Base-by-base conservation (phyloP, 371 early-diverging fungal species). In the Phascolomyces articulosus region DNA sequence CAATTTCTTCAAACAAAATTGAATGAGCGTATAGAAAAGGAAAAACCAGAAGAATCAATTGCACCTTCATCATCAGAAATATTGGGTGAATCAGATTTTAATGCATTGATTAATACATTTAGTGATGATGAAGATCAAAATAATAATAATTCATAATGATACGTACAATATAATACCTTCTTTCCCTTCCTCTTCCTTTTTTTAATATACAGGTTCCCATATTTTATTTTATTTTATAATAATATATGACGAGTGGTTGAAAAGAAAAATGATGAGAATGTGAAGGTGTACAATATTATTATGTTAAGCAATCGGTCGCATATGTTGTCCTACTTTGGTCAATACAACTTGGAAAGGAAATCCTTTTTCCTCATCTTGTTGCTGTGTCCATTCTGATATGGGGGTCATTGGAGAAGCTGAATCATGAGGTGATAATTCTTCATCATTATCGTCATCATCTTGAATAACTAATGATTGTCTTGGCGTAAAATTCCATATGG, bases 121-220 rank as follows among this genome's bases (percentile, higher is more conserved):
- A 76, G 77, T 48, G 79, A 79, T 27, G 79, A 79, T 3, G 79
- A 79, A 28, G 66, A 68, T 8, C 26, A 58, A n/a, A 28, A 55
- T n/a, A 44, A 55, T n/a, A 44, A 44, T 44, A 44, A 15, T 16
- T 44, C 44, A 44, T 44, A n/a, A 44, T 44, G 4, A 15, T 18
- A n/a, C n/a, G n/a, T n/a, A n/a, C n/a, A n/a, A n/a, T n/a, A n/a
- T n/a, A n/a, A n/a, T n/a, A n/a, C n/a, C 6, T 2, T 18, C 6
- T 16, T n/a, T 44, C n/a, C 16, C 16, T n/a, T 16, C 44, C 44
- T 13, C 44, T 34, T 34, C 8, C 8, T 44, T 44, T 44, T 44
- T n/a, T 44, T 0, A 4, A 4, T 51, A 0, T n/a, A 23, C n/a
- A n/a, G n/a, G n/a, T n/a, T 51, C 7, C 21, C 23, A 23, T 51